These are phyloP conservation scores for Nakaseomyces kungkrabaensis DNA, from an alignment of 1,139 yeast species.

Conservation along the genomic window DNA sequence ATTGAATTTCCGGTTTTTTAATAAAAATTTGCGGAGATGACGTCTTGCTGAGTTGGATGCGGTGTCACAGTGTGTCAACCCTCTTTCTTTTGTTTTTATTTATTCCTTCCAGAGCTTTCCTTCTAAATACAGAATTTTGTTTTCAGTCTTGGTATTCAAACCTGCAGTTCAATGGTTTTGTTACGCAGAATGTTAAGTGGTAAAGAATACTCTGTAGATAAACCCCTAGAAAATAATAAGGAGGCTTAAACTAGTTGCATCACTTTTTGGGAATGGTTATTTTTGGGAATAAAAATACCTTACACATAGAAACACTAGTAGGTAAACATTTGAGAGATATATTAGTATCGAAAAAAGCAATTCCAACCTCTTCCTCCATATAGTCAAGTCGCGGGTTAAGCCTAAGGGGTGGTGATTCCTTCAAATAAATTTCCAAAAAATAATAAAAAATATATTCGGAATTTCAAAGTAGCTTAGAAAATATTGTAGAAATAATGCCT, in stretches of 20 bases:
- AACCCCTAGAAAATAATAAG: not conserved
- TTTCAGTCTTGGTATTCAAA: not conserved
- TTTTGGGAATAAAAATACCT: not conserved
- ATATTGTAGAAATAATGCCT: too few species aligned
- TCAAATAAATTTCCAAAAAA: too few species aligned
- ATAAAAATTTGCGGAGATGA: not conserved
- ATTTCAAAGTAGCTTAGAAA: too few species aligned
- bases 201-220: too few species aligned
- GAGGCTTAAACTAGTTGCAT: not conserved
- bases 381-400: too few species aligned
- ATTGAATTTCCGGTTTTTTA: not conserved
- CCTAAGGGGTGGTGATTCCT: too few species aligned
- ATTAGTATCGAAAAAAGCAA: too few species aligned
- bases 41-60: not conserved
- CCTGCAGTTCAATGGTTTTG: not conserved
- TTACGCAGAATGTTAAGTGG: too few species aligned
- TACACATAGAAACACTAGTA: too few species aligned
- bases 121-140: not conserved
- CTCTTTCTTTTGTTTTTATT: not conserved
- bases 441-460: too few species aligned
- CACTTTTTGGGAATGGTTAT: not conserved
- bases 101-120: not conserved
- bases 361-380: too few species aligned
- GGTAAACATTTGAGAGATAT: too few species aligned
- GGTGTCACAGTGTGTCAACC: conserved; percentile 1